Evolutionary conservation across 2,329 filamentous ascomycete species (phyloP).

Genomic region (Apiospora hydei): DNA sequence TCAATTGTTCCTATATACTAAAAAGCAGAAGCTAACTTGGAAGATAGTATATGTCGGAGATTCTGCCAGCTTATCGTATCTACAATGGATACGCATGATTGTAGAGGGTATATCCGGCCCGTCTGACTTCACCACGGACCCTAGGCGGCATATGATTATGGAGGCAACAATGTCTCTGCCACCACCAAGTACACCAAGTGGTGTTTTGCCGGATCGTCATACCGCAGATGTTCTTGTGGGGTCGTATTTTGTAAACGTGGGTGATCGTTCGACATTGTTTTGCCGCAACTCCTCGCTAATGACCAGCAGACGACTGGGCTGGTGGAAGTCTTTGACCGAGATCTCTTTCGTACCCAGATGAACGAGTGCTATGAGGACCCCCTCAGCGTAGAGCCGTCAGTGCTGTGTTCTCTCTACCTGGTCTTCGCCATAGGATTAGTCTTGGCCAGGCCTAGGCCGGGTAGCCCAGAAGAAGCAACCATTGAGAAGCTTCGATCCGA

Average conservation of each 20-base stretch:
- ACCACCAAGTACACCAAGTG: slow-evolving; percentile 52
- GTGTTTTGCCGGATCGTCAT: slow-evolving; percentile 62
- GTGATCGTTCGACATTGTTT: slow-evolving; percentile 28
- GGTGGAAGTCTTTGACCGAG: slow-evolving; percentile 64
- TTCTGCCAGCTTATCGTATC: slow-evolving; percentile 66
- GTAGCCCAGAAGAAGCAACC: slow-evolving; percentile 56
- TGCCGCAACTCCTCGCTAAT: slow-evolving; percentile 31
- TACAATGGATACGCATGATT: slow-evolving; percentile 67
- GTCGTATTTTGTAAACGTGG: slow-evolving; percentile 68
- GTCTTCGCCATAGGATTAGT: slow-evolving; percentile 69
- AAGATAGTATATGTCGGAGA: slow-evolving; percentile 66
- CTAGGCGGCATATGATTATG: slow-evolving; percentile 62
- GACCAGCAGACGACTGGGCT: slow-evolving; percentile 62
- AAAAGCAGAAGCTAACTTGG: not conserved
- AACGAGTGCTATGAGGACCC: slow-evolving; percentile 63
- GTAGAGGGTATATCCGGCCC: slow-evolving; percentile 61
- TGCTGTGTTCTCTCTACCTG: slow-evolving; percentile 67
- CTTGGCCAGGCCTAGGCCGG: slow-evolving; percentile 60
- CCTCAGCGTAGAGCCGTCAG: slow-evolving; percentile 55
- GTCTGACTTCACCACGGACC: slow-evolving; percentile 65
- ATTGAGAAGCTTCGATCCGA: slow-evolving; percentile 59
- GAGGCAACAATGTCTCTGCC: slow-evolving; percentile 60
- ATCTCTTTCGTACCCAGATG: slow-evolving; percentile 55
- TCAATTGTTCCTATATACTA: not conserved
- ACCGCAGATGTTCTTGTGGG: slow-evolving; percentile 62